Conservation (phyloP, 2,329 filamentous ascomycete species). For the Pseudogymnoascus sp. region DNA sequence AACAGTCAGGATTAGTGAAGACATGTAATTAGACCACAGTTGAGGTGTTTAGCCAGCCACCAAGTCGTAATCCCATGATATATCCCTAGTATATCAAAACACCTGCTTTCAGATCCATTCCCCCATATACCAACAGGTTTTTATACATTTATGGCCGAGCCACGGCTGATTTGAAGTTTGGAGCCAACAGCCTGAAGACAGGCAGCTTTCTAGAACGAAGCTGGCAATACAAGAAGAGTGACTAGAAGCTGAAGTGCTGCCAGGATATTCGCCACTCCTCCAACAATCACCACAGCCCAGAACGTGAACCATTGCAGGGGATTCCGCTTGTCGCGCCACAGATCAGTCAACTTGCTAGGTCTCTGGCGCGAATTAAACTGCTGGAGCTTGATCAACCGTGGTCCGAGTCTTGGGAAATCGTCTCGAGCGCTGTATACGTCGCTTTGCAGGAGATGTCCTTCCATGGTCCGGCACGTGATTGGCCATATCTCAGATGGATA, state of each 20-base stretch:
- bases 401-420: background rate
- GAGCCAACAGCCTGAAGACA: background rate
- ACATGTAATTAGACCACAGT: background rate
- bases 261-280: slow-evolving; percentile 17
- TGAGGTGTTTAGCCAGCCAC: background rate
- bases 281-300: slow-evolving; percentile 21
- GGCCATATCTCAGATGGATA: background rate
- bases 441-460: background rate
- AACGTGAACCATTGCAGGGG: slow-evolving; percentile 22
- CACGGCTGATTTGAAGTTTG: background rate
- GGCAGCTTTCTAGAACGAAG: background rate
- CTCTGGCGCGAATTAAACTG: slow-evolving; percentile 13
- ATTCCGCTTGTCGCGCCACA: slow-evolving; percentile 22
- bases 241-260: slow-evolving; percentile 14
- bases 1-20: background rate
- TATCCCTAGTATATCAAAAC: background rate
- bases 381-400: slow-evolving; percentile 11
- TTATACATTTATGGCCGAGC: background rate
- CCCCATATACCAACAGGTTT: background rate
- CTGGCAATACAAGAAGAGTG: background rate
- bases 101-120: background rate
- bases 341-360: slow-evolving; percentile 15
- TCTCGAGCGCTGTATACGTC: background rate
- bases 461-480: background rate
- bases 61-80: background rate